Base-by-base conservation (phyloP, 306 rosid genomes). In the Casuarina glauca region DNA sequence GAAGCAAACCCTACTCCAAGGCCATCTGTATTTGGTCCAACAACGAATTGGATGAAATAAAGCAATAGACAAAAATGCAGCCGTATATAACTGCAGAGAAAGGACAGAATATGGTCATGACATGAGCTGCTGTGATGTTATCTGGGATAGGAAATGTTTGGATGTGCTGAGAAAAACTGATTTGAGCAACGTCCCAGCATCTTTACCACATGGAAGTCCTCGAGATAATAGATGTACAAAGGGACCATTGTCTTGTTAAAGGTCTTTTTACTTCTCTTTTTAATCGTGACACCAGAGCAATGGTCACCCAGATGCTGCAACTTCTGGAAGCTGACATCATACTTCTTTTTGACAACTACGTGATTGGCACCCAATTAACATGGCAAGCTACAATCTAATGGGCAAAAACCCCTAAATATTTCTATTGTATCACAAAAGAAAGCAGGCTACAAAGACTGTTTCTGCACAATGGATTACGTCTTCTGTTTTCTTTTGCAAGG, bases 31-130 rank as follows among this genome's bases (percentile, higher is more conserved):
- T 94, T 92, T 13, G 98, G 98, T 32, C 98, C 98, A 62, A 94
- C 87, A 52, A 92, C 97, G 51, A 79, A 87, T 77, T 94, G 90
- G 83, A 94, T 70, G 78, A 94, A 90, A 19, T 94, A 94, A 75
- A 94, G 96, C 76, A 94, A 88, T 89, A 92, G 84, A 94, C 90
- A 83, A 83, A 94, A 94, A 72, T 94, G 94, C 38, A 97, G 98
- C 84, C 98, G 84, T 82, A 94, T 90, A 68, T 88, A 94, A 93
- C 98, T 94, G 93, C 83, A 87, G 79, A 76, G 9, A 36, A 67
- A 80, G 38, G 55, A 42, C 43, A 6, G 6, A 52, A 9, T 2
- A 35, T 46, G 17, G n/a, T n/a, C 7, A 32, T 41, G 70, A 66
- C 39, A 20, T 6, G 70, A 66, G 46, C 71, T 41, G 46, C 15